Evolutionary conservation across 805 yeast species (phyloP), one percentile per base, ranked within the genome.

Genomic region (Candida nanaspora): DNA sequence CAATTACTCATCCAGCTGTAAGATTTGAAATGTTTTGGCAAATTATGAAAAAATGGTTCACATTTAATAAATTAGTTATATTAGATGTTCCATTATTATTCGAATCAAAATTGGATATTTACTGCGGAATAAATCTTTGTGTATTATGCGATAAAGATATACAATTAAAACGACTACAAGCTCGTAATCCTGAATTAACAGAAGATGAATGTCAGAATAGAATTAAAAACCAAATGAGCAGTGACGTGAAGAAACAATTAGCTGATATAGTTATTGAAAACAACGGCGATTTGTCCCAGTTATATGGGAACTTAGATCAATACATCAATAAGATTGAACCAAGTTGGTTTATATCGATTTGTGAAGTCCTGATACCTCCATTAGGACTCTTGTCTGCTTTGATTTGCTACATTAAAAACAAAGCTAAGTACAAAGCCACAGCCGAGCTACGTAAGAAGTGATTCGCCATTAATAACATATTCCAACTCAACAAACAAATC

Each of bases 31-130:
- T 91, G 53, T 57, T 75, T 8, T 63, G 70, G 61, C 75, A 74
- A 49, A 63, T 86, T 1, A 29, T 82, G 2, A 43, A 48, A 39
- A 74, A 76, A 15, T 93, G 88, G 70, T 25, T 86, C 13, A 46
- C 57, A 9, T 77, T 86, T 13, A 55, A 76, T 34, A 58, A 68
- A 13, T 50, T 87, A 54, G 88, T 87, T 3, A 63, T 93, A 0
- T 61, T 93, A 37, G 99, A 93, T 54, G 91, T 94, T 2, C 99
- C 99, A 1, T 65, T 93, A 30, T 64, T 93, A 16, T 93, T 86
- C 59, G 98, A 93, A 58, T 72, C 87, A 28, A 76, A 78, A 2
- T 66, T 91, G 49, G 79, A 86, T 53, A 51, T 56, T 35, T 62
- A 82, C 20, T 91, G 98, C 56, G 95, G 93, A 0, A 56, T 66